phyloP scores from a whole-genome alignment of 169 alveolate genomes.

The Cryptosporidium canis region DNA sequence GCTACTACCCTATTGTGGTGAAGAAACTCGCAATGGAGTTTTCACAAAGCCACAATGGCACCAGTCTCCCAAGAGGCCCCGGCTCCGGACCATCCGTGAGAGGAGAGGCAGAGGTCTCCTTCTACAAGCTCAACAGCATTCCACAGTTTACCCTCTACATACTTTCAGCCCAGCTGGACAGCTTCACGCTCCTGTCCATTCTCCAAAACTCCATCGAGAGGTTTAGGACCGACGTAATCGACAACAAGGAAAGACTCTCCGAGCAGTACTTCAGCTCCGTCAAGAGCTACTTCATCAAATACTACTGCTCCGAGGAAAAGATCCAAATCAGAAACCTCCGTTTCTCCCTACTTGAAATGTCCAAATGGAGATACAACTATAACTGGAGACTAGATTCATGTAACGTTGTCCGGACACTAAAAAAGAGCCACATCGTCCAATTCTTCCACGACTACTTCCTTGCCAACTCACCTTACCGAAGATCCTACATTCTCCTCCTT shows the following conservation, averaged over 20 bases:
- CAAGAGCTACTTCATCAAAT: slow-evolving; percentile 11
- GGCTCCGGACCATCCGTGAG: neutral
- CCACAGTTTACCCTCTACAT: slow-evolving; percentile 54
- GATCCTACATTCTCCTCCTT: slow-evolving; percentile 44
- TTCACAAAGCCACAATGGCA: neutral
- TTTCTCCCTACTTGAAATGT: slow-evolving; percentile 18
- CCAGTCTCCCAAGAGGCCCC: neutral
- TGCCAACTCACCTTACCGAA: slow-evolving; percentile 7
- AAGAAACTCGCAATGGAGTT: neutral
- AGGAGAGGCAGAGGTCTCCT: slow-evolving; percentile 41
- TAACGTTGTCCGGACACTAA: neutral
- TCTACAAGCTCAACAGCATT: slow-evolving; percentile 43
- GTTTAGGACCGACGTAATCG: slow-evolving; percentile 29
- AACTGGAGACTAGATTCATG: slow-evolving; percentile 61
- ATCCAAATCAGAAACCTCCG: slow-evolving; percentile 26
- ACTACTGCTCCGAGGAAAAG: slow-evolving; percentile 11
- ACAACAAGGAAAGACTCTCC: neutral
- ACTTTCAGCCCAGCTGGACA: slow-evolving; percentile 39
- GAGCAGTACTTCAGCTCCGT: neutral
- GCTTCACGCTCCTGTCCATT: slow-evolving; percentile 44
- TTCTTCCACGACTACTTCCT: slow-evolving; percentile 30
- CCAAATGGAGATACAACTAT: slow-evolving; percentile 59
- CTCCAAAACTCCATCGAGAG: neutral
- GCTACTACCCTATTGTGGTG: neutral
- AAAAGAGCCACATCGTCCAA: neutral